A percentile compares a stretch with the other conserved stretches of the same genome.
Conservation (phyloP, 768 basidiomycete species). For the Suillus subalutaceus region DNA sequence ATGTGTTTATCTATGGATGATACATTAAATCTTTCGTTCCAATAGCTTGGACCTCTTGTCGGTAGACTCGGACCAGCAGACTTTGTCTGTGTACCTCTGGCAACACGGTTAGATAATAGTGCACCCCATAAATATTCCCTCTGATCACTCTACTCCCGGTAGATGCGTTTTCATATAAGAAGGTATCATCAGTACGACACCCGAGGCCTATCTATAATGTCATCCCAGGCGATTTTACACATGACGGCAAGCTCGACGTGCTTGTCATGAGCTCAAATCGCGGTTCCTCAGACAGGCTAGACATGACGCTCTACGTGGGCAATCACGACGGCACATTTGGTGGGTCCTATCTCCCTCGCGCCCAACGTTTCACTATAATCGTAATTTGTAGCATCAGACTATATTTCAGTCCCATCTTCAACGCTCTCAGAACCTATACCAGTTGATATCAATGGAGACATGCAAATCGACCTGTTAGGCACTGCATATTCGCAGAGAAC, state of each 20-base stretch:
- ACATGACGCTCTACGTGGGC: constrained; percentile 74
- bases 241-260: constrained; percentile 88
- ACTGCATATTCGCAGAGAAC: constrained; percentile 46
- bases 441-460: constrained; percentile 84
- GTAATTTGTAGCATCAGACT: constrained; percentile 27
- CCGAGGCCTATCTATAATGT: constrained; percentile 70
- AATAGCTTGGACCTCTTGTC: constrained; percentile 78
- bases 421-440: constrained; percentile 79
- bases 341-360: constrained; percentile 34
- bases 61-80: constrained; percentile 75
- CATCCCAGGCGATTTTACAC: constrained; percentile 91
- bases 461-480: constrained; percentile 88
- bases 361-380: constrained; percentile 1
- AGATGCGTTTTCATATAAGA: constrained; percentile 64
- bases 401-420: constrained; percentile 63
- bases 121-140: background rate
- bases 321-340: constrained; percentile 65
- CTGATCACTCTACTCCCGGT: constrained; percentile 12
- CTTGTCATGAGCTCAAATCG: constrained; percentile 78
- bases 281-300: constrained; percentile 49
- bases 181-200: constrained; percentile 57
- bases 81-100: constrained; percentile 81
- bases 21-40: constrained; percentile 1
- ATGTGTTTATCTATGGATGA: background rate
- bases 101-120: constrained; percentile 60